These are phyloP conservation scores for Xylaria acuta DNA, from an alignment of 495 filamentous ascomycete genomes.

Conservation along the genomic window DNA sequence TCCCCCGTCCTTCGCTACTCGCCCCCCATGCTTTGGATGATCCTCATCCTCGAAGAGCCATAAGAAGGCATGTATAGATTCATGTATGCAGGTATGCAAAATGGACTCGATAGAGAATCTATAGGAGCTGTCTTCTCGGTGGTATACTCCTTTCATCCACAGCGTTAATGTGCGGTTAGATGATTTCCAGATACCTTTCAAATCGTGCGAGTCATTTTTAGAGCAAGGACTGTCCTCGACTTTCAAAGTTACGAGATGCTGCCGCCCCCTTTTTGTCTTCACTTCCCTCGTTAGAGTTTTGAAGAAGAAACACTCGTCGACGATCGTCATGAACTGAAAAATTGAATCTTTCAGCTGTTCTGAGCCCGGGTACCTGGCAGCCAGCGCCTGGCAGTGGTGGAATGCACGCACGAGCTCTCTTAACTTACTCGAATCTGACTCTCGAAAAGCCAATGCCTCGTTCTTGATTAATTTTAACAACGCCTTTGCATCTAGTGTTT, in stretches of 20 bases:
- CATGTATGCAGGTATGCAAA: neutral
- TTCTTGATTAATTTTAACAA: neutral
- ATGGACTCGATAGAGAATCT: neutral
- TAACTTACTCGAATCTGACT: neutral
- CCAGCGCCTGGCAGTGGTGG: neutral
- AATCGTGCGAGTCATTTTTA: neutral
- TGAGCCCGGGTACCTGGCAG: neutral
- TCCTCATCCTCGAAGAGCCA: neutral
- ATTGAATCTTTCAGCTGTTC: neutral
- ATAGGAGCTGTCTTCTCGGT: neutral
- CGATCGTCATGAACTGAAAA: neutral
- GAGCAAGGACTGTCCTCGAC: neutral
- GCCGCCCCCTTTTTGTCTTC: neutral
- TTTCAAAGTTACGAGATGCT: neutral
- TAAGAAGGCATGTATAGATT: neutral
- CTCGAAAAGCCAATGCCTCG: neutral
- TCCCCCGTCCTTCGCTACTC: neutral
- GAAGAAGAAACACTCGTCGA: constrained; percentile 12
- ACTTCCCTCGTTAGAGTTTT: constrained; percentile 9
- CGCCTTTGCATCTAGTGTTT: neutral
- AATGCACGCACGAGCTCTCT: neutral
- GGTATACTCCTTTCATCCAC: neutral
- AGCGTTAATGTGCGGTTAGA: neutral
- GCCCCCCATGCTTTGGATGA: neutral
- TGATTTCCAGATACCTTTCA: neutral